phyloP scores from a whole-genome alignment of 1,284 basidiomycete genomes.

The Moniliophthora roreri region DNA sequence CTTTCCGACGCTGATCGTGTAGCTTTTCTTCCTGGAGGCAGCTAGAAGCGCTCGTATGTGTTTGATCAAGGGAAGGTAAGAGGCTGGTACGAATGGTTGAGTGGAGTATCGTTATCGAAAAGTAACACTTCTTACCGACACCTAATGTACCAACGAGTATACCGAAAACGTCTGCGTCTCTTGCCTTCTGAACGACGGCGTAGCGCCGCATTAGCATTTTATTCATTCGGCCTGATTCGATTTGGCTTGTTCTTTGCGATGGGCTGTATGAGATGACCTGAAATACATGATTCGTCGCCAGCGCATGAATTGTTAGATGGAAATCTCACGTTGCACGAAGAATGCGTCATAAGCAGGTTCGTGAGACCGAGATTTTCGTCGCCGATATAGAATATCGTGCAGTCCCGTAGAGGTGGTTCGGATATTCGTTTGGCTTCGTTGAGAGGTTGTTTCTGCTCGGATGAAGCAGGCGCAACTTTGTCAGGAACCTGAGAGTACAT shows the following conservation, averaged over 20 bases:
- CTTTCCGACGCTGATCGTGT: slow-evolving; percentile 95
- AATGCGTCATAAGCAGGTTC: slow-evolving; percentile 85
- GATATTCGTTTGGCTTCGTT: background rate
- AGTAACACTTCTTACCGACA: slow-evolving; percentile 52
- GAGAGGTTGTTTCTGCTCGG: background rate
- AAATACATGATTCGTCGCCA: background rate
- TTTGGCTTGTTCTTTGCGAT: slow-evolving; percentile 36
- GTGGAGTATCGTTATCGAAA: background rate
- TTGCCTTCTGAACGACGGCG: slow-evolving; percentile 83
- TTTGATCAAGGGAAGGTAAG: slow-evolving; percentile 80
- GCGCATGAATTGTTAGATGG: background rate
- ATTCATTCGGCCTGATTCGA: slow-evolving; percentile 73
- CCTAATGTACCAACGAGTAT: slow-evolving; percentile 95
- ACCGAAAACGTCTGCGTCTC: slow-evolving; percentile 92
- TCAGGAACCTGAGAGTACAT: slow-evolving; percentile 20
- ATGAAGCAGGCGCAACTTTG: slow-evolving; percentile 8
- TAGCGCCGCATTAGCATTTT: slow-evolving; percentile 92
- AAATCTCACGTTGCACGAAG: slow-evolving; percentile 31
- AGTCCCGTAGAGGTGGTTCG: slow-evolving; percentile 10
- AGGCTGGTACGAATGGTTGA: slow-evolving; percentile 42
- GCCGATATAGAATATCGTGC: slow-evolving; percentile 81
- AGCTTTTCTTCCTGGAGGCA: slow-evolving; percentile 79
- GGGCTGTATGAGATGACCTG: slow-evolving; percentile 84
- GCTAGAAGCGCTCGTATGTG: slow-evolving; percentile 72
- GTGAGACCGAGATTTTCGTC: slow-evolving; percentile 80